Percentiles rank a stretch among this genome's conserved stretches.
Evolutionary conservation across 176 grass and related monocot species (phyloP).

Genomic region (Oryza coarctata): DNA sequence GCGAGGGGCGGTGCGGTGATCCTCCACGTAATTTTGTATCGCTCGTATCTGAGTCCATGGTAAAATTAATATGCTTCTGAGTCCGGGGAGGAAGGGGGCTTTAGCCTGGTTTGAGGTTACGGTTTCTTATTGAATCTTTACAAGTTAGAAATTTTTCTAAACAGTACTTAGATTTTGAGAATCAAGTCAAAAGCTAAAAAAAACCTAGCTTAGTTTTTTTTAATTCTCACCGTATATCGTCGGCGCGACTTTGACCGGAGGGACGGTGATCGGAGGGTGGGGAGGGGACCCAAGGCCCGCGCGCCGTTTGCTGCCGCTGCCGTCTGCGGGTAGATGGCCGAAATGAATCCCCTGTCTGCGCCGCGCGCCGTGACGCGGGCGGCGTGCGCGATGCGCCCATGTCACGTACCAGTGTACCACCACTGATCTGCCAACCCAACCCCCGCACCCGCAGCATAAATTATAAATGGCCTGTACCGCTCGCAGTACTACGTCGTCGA

Average conservation of each 20-base stretch:
- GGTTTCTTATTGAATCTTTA: too few relatives aligned
- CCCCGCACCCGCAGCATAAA: background rate
- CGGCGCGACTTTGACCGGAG: constrained; percentile 20
- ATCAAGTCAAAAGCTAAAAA: too few relatives aligned
- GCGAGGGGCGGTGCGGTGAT: background rate
- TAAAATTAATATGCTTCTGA: too few relatives aligned
- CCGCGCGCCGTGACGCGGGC: background rate
- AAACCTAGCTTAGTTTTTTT: too few relatives aligned
- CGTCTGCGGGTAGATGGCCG: background rate
- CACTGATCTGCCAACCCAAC: background rate
- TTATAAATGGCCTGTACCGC: background rate
- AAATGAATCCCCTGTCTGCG: background rate
- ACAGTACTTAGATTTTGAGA: too few relatives aligned
- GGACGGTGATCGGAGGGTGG: too few relatives aligned
- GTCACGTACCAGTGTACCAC: background rate
- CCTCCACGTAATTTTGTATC: too few relatives aligned
- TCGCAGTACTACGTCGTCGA: background rate
- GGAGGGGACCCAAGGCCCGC: background rate
- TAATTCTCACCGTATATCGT: too few relatives aligned
- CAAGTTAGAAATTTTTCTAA: too few relatives aligned
- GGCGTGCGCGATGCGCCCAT: background rate
- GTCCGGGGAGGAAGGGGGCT: too few relatives aligned
- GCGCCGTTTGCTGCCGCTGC: background rate
- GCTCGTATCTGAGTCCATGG: too few relatives aligned
- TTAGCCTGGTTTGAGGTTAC: too few relatives aligned